Conservation (phyloP, 2,329 filamentous ascomycete genomes). For the Nannizzia gypsea region DNA sequence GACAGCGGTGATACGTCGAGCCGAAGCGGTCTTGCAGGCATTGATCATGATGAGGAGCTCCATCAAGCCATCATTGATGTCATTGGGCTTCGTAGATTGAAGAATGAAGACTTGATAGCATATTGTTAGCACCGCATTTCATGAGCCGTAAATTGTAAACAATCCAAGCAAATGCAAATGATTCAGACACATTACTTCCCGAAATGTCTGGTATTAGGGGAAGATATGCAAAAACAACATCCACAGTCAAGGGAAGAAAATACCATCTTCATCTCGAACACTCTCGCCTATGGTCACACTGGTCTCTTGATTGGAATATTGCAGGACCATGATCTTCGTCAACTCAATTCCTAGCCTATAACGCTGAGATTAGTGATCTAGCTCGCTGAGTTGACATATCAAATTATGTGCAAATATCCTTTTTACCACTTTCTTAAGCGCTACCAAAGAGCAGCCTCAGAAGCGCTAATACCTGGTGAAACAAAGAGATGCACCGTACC, state of each 20-base stretch:
- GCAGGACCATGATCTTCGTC: constrained; percentile 56
- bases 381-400: neutral
- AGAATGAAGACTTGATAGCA: constrained; percentile 66
- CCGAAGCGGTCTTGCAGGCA: constrained; percentile 74
- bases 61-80: constrained; percentile 98
- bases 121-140: constrained; percentile 4
- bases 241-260: constrained; percentile 1
- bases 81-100: constrained; percentile 85
- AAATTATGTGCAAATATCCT: neutral
- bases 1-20: constrained; percentile 85
- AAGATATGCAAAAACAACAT: neutral
- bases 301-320: constrained; percentile 53
- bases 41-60: constrained; percentile 98
- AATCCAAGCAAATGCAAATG: neutral
- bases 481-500: constrained; percentile 41
- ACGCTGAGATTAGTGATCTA: constrained; percentile 10
- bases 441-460: neutral
- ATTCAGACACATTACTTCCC: neutral
- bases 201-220: neutral
- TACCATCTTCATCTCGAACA: constrained; percentile 89
- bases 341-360: constrained; percentile 53
- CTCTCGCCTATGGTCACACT: constrained; percentile 86
- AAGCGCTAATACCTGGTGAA: no score
- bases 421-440: neutral
- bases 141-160: neutral